phyloP scores from a whole-genome alignment of 805 yeast species.

The Ogataea minuta region DNA sequence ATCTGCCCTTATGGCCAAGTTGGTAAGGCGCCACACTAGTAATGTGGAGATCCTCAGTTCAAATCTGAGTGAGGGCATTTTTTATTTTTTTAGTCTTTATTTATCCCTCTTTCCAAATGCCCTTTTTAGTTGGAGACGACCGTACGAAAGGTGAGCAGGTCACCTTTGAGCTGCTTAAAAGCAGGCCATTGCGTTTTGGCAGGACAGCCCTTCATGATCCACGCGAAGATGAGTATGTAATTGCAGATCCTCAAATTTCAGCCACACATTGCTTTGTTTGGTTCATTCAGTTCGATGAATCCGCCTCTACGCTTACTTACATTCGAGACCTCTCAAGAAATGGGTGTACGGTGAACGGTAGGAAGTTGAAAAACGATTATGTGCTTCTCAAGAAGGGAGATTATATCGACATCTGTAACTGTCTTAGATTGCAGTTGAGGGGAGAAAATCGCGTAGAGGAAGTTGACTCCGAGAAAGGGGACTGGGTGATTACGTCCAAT shows the following conservation, averaged over 20 bases:
- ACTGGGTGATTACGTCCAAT: constrained; percentile 44
- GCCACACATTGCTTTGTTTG: constrained; percentile 42
- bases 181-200: constrained; percentile 42
- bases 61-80: constrained; percentile 34
- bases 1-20: constrained; percentile 35
- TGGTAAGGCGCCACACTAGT: constrained; percentile 38
- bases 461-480: constrained; percentile 18
- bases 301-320: constrained; percentile 46
- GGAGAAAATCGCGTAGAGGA: constrained; percentile 14
- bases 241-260: constrained; percentile 42
- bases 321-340: constrained; percentile 50
- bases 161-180: constrained; percentile 23
- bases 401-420: constrained; percentile 36
- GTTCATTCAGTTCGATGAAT: constrained; percentile 44
- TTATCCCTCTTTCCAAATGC: constrained; percentile 10
- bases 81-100: constrained; percentile 4
- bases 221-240: constrained; percentile 21
- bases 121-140: constrained; percentile 10
- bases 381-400: constrained; percentile 38
- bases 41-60: constrained; percentile 38
- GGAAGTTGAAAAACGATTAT: constrained; percentile 27
- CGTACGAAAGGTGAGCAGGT: not conserved
- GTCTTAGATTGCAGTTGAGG: constrained; percentile 18
- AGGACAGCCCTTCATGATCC: constrained; percentile 35
- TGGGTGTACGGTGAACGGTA: constrained; percentile 47